A percentile compares a stretch with the other conserved stretches of the same genome.
Evolutionary conservation across 805 yeast genomes (phyloP).

Genomic region (Cyberlindnera mississippiensis): DNA sequence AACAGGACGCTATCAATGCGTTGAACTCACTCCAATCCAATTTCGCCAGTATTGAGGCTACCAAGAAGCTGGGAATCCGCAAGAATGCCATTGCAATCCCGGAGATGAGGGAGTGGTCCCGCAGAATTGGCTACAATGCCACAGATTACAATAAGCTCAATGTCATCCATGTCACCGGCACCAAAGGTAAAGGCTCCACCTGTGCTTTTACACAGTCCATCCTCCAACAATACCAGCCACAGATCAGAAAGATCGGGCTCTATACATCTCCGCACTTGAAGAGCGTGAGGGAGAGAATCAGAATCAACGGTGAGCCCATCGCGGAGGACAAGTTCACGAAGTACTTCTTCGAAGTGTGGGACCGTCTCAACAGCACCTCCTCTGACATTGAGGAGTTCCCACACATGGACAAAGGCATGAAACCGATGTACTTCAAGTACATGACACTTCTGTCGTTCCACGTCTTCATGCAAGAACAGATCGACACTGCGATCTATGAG

Average conservation of each 20-base stretch:
- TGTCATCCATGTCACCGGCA: conserved; percentile 90
- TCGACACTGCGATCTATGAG: conserved; percentile 92
- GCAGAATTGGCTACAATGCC: conserved; percentile 64
- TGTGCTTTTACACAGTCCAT: conserved; percentile 91
- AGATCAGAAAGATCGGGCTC: conserved; percentile 71
- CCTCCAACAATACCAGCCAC: conserved; percentile 50
- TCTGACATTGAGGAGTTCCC: conserved; percentile 63
- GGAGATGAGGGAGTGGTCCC: conserved; percentile 81
- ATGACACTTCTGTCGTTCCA: conserved; percentile 89
- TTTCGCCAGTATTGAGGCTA: conserved; percentile 83
- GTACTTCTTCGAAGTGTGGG: conserved; percentile 96
- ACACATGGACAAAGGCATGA: conserved; percentile 64
- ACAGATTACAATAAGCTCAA: conserved; percentile 70
- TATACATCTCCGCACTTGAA: conserved; percentile 95
- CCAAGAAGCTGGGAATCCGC: conserved; percentile 58
- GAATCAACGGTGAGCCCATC: conserved; percentile 83
- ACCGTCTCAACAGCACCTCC: conserved; percentile 54
- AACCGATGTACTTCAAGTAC: conserved; percentile 92
- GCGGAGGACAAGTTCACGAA: conserved; percentile 75
- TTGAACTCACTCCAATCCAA: conserved; percentile 88
- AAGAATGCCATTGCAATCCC: conserved; percentile 68
- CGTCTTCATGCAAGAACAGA: conserved; percentile 80
- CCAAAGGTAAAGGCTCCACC: conserved; percentile 98
- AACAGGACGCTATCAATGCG: conserved; percentile 80
- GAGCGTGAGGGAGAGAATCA: conserved; percentile 86